A percentile compares a stretch with the other conserved stretches of the same genome.
Evolutionary conservation across 768 basidiomycete species (phyloP).

Genomic region (Leccinum subtestaceum): DNA sequence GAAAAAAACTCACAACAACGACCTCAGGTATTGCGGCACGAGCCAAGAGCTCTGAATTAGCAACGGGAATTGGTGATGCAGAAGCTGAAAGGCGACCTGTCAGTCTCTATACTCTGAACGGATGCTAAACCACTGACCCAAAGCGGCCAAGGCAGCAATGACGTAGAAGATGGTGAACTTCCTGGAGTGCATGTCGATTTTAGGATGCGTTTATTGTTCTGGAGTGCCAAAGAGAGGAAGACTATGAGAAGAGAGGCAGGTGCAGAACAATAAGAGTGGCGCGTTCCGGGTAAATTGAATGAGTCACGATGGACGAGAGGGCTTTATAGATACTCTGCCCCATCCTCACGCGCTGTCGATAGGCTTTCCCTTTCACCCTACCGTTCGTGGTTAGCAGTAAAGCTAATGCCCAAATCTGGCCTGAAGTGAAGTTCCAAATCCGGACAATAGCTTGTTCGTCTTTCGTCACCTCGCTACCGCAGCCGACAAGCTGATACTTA

Average conservation of each 20-base stretch:
- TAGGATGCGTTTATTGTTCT: conserved; percentile 30
- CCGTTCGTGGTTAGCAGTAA: conserved; percentile 23
- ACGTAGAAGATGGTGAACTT: conserved; percentile 32
- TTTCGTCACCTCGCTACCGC: background rate
- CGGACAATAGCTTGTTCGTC: conserved; percentile 27
- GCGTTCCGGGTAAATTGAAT: conserved; percentile 14
- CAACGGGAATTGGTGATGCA: conserved; percentile 28
- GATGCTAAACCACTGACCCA: conserved; percentile 17
- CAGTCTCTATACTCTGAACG: background rate
- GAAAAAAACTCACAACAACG: conserved; percentile 14
- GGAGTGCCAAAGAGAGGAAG: background rate
- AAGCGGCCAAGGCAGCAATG: conserved; percentile 25
- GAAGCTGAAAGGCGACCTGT: conserved; percentile 13
- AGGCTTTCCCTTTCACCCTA: conserved; percentile 24
- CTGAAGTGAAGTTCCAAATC: conserved; percentile 19
- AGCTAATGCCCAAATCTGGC: conserved; percentile 19
- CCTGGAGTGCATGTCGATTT: conserved; percentile 26
- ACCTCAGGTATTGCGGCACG: conserved; percentile 4
- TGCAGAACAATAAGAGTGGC: conserved; percentile 33
- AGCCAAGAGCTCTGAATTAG: conserved; percentile 6
- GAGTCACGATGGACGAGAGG: conserved; percentile 10
- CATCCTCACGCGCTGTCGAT: background rate
- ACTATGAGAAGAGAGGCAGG: conserved; percentile 2
- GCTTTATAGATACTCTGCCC: conserved; percentile 27
- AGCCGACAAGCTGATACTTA: background rate